Evolutionary conservation across 1,139 yeast genomes (phyloP).

Genomic region (Casaregolazyma lundiana): DNA sequence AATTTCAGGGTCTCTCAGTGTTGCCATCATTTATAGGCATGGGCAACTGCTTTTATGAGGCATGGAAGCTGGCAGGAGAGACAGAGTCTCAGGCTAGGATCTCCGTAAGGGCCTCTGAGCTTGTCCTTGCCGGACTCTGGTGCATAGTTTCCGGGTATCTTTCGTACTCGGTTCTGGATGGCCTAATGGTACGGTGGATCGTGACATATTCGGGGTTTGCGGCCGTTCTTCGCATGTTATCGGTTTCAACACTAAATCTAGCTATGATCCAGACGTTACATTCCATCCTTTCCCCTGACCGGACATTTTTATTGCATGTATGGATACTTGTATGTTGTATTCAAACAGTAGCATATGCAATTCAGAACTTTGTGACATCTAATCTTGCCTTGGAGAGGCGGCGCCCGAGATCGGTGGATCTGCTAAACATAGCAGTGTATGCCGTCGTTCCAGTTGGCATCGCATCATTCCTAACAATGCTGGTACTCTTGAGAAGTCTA

Average conservation of each 20-base stretch:
- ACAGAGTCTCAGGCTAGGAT: constrained; percentile 27
- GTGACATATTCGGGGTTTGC: constrained; percentile 86
- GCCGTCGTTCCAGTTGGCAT: constrained; percentile 97
- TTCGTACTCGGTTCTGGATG: constrained; percentile 80
- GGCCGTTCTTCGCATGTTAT: constrained; percentile 77
- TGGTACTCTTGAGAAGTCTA: constrained; percentile 69
- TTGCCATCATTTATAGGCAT: constrained; percentile 60
- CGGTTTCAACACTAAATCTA: constrained; percentile 71
- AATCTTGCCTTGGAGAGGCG: constrained; percentile 57
- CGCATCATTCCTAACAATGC: constrained; percentile 90
- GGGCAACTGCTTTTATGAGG: constrained; percentile 50
- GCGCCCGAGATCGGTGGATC: constrained; percentile 43
- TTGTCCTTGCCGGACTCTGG: constrained; percentile 38
- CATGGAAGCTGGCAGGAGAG: constrained; percentile 29
- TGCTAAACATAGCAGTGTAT: constrained; percentile 85
- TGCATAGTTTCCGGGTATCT: constrained; percentile 79
- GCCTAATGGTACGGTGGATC: constrained; percentile 86
- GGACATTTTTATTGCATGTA: constrained; percentile 69
- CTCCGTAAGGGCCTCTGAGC: constrained; percentile 36
- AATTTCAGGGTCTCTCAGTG: constrained; percentile 57
- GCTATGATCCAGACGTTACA: constrained; percentile 66
- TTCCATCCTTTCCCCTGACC: constrained; percentile 42
- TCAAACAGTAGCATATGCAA: constrained; percentile 74
- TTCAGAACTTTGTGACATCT: constrained; percentile 86
- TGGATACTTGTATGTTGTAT: constrained; percentile 90